Base-by-base conservation (phyloP, 441 rosid genomes). In the Brassica hybrid region DNA sequence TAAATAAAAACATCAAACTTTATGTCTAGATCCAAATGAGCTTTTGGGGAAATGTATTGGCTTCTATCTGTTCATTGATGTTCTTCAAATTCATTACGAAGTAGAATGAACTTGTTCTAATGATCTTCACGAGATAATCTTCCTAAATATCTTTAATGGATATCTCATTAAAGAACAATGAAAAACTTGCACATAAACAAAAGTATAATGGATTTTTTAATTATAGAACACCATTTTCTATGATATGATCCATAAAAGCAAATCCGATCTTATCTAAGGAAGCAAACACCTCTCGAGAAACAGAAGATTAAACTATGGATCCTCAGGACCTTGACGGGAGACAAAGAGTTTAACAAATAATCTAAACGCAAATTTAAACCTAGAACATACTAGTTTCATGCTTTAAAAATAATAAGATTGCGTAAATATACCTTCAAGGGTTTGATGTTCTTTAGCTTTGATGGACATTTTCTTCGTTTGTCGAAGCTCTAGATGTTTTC, bases 391-490 rank as follows among this genome's bases (percentile, higher is more conserved):
- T 23, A 54, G 16, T 17, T 14, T 14, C 18, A 50, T 27, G 4
- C 6, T 21, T 27, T 27, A 27, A 27, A 27, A 27, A 5, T 27
- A 27, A 27, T 27, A 27, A 27, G 32, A 27, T 27, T 27, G 32
- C 5, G 32, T 27, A 27, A 21, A 27, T 27, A 1, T 50, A 79
- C 82, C 82, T 79, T 30, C 43, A 27, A 54, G 63, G 12, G 2
- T 74, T 74, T 69, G 78, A 19, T 62, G 71, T 61, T 73, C 78
- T 62, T 79, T 75, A 79, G 43, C 52, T 73, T 25, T 68, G 25
- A 54, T 73, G 67, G 82, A 79, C 82, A 79, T 79, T 64, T 32
- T 54, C 21, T 62, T 27, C 75, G 36, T 41, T 64, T 79, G 32
- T 69, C 67, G 63, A 74, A 73, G 11, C 60, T 67, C 72, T 5